Conservation (phyloP, 2,329 filamentous ascomycete genomes). For the Fusarium graminum region DNA sequence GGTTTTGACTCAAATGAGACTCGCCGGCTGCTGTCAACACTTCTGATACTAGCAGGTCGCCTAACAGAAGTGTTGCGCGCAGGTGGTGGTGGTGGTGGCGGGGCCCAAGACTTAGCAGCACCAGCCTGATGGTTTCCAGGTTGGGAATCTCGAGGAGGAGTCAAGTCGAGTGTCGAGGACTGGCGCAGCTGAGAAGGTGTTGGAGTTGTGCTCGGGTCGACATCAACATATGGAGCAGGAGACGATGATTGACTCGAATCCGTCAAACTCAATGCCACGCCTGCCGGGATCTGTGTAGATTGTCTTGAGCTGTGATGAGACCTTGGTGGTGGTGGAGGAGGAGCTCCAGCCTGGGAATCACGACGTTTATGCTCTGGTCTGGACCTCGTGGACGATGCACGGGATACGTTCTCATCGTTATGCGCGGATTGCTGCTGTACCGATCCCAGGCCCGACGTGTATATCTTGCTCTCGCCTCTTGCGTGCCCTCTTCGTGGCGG, state of each 20-base stretch:
- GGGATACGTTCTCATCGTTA: slow-evolving; percentile 58
- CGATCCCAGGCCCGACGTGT: slow-evolving; percentile 35
- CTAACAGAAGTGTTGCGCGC: slow-evolving; percentile 60
- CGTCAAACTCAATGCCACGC: slow-evolving; percentile 53
- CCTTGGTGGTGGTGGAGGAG: slow-evolving; percentile 69
- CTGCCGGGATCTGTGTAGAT: slow-evolving; percentile 39
- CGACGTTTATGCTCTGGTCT: slow-evolving; percentile 61
- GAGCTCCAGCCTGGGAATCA: slow-evolving; percentile 60
- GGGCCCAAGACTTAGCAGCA: slow-evolving; percentile 45
- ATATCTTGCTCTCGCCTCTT: slow-evolving; percentile 59
- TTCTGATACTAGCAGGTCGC: slow-evolving; percentile 60
- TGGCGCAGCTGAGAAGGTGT: slow-evolving; percentile 28
- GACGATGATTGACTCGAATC: slow-evolving; percentile 36
- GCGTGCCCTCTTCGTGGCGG: slow-evolving; percentile 64
- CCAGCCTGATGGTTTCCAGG: slow-evolving; percentile 27
- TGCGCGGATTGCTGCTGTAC: slow-evolving; percentile 28
- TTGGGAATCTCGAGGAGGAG: slow-evolving; percentile 29
- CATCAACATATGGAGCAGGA: slow-evolving; percentile 38
- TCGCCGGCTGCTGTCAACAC: slow-evolving; percentile 55
- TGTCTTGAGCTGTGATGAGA: slow-evolving; percentile 57
- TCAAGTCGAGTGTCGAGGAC: slow-evolving; percentile 26
- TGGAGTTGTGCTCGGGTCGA: slow-evolving; percentile 25
- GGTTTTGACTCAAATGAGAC: slow-evolving; percentile 49
- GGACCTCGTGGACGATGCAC: slow-evolving; percentile 64
- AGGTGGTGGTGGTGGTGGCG: slow-evolving; percentile 63